phyloP scores from a whole-genome alignment of 495 filamentous ascomycete genomes.

The Elaphomyces granulatus region DNA sequence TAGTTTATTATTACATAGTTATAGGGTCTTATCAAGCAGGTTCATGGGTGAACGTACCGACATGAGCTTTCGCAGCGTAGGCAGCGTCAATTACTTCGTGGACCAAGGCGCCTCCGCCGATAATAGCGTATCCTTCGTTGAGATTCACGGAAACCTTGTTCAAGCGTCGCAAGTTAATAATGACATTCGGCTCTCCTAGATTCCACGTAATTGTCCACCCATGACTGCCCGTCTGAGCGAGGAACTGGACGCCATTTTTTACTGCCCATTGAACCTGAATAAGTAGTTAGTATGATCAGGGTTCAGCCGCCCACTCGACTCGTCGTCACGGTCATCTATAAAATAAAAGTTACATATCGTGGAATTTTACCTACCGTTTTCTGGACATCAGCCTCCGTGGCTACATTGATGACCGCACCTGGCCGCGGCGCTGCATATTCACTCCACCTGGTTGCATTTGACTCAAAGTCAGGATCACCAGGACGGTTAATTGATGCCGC shows the following conservation, averaged over 20 bases:
- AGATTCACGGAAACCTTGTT: slow-evolving; percentile 12
- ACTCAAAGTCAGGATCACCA: too few species aligned
- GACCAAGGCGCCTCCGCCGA: slow-evolving; percentile 11
- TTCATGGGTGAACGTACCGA: too few species aligned
- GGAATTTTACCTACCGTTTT: slow-evolving; percentile 8
- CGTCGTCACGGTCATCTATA: too few species aligned
- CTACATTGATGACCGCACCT: slow-evolving; percentile 14
- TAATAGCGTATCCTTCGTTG: slow-evolving; percentile 10
- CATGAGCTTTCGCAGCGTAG: slow-evolving; percentile 6
- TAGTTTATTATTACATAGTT: too few species aligned
- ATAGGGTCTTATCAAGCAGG: too few species aligned
- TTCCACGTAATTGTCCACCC: slow-evolving; percentile 18
- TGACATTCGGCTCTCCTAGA: slow-evolving; percentile 6
- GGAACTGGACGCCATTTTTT: slow-evolving; percentile 12
- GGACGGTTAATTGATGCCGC: too few species aligned
- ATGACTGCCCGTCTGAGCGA: slow-evolving; percentile 16
- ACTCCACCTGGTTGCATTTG: too few species aligned
- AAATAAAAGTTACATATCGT: background rate
- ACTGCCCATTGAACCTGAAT: slow-evolving; percentile 8
- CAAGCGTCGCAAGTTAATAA: slow-evolving; percentile 14
- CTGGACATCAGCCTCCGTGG: slow-evolving; percentile 15
- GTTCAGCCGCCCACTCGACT: too few species aligned
- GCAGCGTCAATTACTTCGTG: slow-evolving; percentile 10
- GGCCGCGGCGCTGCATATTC: slow-evolving; percentile 13
- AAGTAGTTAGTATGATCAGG: too few species aligned